These are phyloP conservation scores for Colletotrichum sp. DNA, from an alignment of 2,329 filamentous ascomycete species.

Conservation along the genomic window DNA sequence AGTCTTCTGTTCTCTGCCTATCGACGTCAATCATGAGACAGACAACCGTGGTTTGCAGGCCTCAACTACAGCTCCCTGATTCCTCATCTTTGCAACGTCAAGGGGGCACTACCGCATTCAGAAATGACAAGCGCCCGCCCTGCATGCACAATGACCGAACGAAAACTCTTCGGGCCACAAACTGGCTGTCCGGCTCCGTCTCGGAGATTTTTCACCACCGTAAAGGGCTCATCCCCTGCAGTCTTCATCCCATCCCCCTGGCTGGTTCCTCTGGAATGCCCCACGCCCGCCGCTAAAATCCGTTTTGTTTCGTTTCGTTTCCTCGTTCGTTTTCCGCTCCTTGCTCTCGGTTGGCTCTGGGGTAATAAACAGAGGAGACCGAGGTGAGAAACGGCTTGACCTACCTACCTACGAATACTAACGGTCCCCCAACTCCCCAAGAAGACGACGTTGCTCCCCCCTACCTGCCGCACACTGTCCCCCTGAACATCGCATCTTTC, in stretches of 20 bases:
- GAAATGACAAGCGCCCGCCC: neutral
- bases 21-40: neutral
- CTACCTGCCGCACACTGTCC: neutral
- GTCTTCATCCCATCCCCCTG: conserved; percentile 6
- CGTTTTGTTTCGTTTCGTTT: conserved; percentile 20
- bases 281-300: neutral
- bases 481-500: conserved; percentile 3
- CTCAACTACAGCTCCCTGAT: neutral
- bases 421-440: neutral
- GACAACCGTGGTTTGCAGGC: neutral
- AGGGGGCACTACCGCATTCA: neutral
- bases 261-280: neutral
- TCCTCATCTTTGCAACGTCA: neutral
- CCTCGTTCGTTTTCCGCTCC: neutral
- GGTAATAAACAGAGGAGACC: neutral
- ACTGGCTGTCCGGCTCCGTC: conserved; percentile 6
- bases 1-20: neutral
- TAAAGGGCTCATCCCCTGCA: conserved; percentile 11
- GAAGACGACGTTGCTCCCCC: neutral
- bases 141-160: conserved; percentile 8
- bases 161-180: conserved; percentile 10
- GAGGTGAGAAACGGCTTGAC: neutral
- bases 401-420: neutral
- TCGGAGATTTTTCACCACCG: conserved; percentile 19
- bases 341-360: conserved; percentile 13